phyloP scores from a whole-genome alignment of 352 stramenopile species.

The Hyaloperonospora arabidopsidis region DNA sequence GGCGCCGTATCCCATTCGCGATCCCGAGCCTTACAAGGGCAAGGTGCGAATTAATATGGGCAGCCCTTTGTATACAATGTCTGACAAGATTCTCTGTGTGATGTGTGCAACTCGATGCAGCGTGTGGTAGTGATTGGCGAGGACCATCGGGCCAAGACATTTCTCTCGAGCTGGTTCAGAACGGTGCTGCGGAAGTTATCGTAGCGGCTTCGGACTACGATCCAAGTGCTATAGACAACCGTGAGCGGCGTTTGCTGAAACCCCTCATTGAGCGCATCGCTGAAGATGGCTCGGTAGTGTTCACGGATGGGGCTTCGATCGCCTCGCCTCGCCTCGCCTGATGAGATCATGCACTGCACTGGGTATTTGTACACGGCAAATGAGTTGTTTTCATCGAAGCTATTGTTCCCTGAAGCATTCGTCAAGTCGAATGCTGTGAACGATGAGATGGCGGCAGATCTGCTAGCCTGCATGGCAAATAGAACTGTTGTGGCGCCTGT shows the following conservation, averaged over 20 bases:
- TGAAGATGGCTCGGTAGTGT: slow-evolving; percentile 41
- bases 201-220: slow-evolving; percentile 47
- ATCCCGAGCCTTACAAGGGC: slow-evolving; percentile 32
- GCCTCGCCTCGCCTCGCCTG: slow-evolving; percentile 30
- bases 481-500: slow-evolving; percentile 48
- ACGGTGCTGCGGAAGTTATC: slow-evolving; percentile 41
- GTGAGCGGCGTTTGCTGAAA: slow-evolving; percentile 47
- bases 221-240: slow-evolving; percentile 11
- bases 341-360: slow-evolving; percentile 78
- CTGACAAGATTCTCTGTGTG: background rate
- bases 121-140: slow-evolving; percentile 56
- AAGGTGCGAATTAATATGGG: slow-evolving; percentile 23
- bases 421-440: slow-evolving; percentile 19
- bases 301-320: slow-evolving; percentile 47
- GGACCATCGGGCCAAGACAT: slow-evolving; percentile 74
- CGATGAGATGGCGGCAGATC: slow-evolving; percentile 19
- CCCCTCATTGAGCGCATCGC: slow-evolving; percentile 44
- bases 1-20: slow-evolving; percentile 42
- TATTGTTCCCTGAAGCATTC: slow-evolving; percentile 42
- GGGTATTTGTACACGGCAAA: slow-evolving; percentile 65
- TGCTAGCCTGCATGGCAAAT: slow-evolving; percentile 29
- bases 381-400: slow-evolving; percentile 32
- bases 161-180: slow-evolving; percentile 52
- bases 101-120: slow-evolving; percentile 10
- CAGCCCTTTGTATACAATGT: background rate